Evolutionary conservation across 2,329 filamentous ascomycete genomes (phyloP), one percentile per base, ranked within the genome.

Genomic region (Epichloe sibirici): DNA sequence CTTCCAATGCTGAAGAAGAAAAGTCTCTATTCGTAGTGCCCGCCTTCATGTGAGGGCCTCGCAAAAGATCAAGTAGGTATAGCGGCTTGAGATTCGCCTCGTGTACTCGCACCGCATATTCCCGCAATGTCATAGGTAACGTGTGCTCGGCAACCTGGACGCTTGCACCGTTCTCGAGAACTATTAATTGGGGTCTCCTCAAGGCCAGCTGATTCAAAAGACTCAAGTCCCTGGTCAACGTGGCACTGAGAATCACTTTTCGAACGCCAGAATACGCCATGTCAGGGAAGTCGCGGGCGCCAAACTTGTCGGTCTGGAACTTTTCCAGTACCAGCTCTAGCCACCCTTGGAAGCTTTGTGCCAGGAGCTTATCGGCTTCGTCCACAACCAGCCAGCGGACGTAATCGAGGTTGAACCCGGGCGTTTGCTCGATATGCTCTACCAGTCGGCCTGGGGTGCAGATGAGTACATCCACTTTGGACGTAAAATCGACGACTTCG

Each of bases 301-400:
- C 74, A 58, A 75, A 75, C 43, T 73, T 72, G 2, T 66, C 65
- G 2, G 65, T 67, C 39, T 74, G 74, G 56, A 88, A 73, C 45
- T 73, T 71, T 15, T 83, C 78, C 63, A 88, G 83, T 6, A 93
- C 79, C 0, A 84, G 71, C 42, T 83, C 80, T 3, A 94, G 74
- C 90, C 90, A 96, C 61, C 91, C 86, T 65, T 96, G 90, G 67
- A 93, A 96, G 62, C 86, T 90, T 66, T 97, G 88, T 44, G 90
- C 86, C 5, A 97, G 77, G 12, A 97, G 73, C 63, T 93, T 89
- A 67, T 97, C 91, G 11, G 91, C 93, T 69, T 97, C 91, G 61
- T 97, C 91, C 45, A 96, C 86, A 3, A 96, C 81, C 0, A 97
- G 74, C 90, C 90, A 97, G 55, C 87, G 81, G 4, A 96, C 74